Percentiles rank a stretch among this genome's conserved stretches.
These are phyloP conservation scores for Mortierella hygrophila DNA, from an alignment of 192 early-diverging fungal species.

Conservation along the genomic window DNA sequence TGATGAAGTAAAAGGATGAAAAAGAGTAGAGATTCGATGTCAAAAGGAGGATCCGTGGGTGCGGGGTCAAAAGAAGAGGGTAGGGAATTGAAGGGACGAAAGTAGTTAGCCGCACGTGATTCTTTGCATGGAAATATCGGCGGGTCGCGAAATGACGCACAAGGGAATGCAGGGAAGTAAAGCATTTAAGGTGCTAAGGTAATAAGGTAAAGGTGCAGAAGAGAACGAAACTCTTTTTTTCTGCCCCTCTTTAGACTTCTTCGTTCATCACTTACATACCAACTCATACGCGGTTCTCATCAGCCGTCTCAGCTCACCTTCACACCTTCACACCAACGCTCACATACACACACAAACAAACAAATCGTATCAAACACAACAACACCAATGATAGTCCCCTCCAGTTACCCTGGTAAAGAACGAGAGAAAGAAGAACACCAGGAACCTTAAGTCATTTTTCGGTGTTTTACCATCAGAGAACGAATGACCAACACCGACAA, in stretches of 20 bases:
- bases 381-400: conserved; percentile 31
- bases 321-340: not conserved
- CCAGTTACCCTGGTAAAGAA: conserved; percentile 39
- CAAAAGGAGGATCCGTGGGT: conserved; percentile 14
- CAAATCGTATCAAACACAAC: not conserved
- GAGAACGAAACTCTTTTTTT: not conserved
- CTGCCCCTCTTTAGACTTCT: not conserved
- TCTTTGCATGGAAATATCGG: not conserved
- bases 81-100: not conserved
- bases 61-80: not conserved
- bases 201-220: not conserved
- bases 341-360: not conserved
- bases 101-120: not conserved
- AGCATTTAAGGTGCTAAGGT: not conserved
- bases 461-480: not conserved
- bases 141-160: not conserved
- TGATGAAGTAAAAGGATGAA: conserved; percentile 10
- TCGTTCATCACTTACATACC: not conserved
- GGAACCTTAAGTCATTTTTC: not conserved
- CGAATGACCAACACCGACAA: not conserved
- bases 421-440: not conserved
- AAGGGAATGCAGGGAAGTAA: not conserved
- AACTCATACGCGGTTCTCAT: not conserved
- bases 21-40: not conserved
- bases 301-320: not conserved